Base-by-base conservation (phyloP, 2,329 filamentous ascomycete species). In the Xylaria sp. region DNA sequence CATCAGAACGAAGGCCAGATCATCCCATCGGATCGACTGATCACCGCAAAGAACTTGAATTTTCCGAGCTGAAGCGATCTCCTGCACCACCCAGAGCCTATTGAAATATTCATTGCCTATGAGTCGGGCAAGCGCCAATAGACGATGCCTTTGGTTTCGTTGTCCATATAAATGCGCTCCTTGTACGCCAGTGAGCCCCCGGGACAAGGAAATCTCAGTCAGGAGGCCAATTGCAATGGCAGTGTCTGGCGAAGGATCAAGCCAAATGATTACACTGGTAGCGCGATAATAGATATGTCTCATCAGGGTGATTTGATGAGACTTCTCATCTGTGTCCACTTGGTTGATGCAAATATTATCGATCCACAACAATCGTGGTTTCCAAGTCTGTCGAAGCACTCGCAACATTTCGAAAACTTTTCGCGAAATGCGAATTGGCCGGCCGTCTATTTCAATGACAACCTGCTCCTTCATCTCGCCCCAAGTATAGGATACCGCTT, bases 401-500 rank as follows among this genome's bases (percentile, higher is more conserved):
- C 28, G 52, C n/a, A 72, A 36, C 25, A 70, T 68, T 18, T 41
- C 41, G 8, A 54, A 25, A 18, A 73, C 49, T 39, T 73, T 74
- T 3, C 20, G 28, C 18, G 69, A 64, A 43, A 70, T 54, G 15
- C 62, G 65, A 46, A 69, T 55, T 41, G 46, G 58, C 18, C 39
- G 25, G 28, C 67, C 66, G 49, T 74, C 43, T 18, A 67, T 41
- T 33, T 46, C 31, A 6, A 72, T 61, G 3, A 54, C 57, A 39
- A 51, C 7, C 51, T 60, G 64, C 39, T 46, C 64, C 12, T 23
- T 57, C 23, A 64, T 15, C 28, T 72, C 67, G 18, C 71, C 69
- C 71, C 67, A 73, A 60, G 69, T 71, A 61, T 74, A 74, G 13
- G 71, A 73, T 33, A 73, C 63, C n/a, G 71, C 71, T 36, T 73